These are phyloP conservation scores for Kernera saxatilis DNA, from an alignment of 345 rosid genomes.

Conservation along the genomic window DNA sequence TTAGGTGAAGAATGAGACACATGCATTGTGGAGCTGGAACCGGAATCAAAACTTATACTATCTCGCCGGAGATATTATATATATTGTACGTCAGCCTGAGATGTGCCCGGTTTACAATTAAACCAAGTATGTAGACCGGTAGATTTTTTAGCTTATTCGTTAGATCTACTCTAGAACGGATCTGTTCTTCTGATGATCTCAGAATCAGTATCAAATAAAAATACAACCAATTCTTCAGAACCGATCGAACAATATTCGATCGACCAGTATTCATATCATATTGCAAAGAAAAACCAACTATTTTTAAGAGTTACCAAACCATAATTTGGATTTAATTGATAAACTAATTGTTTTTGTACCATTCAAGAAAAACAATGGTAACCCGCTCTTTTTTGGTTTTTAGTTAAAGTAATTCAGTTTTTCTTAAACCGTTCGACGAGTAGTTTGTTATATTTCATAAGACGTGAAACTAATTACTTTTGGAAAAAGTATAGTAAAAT, in stretches of 20 bases:
- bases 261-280: too few relatives aligned
- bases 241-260: too few relatives aligned
- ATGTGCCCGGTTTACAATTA: slow-evolving; percentile 29
- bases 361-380: too few relatives aligned
- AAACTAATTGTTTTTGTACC: too few relatives aligned
- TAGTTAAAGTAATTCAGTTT: background rate
- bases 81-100: slow-evolving; percentile 67
- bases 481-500: background rate
- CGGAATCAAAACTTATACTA: slow-evolving; percentile 55
- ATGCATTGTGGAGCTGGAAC: slow-evolving; percentile 87
- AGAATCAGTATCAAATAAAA: too few relatives aligned
- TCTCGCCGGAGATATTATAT: slow-evolving; percentile 47
- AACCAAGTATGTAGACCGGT: slow-evolving; percentile 22
- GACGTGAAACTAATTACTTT: background rate
- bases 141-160: background rate
- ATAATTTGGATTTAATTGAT: too few relatives aligned
- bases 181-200: too few relatives aligned
- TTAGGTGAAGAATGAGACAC: slow-evolving; percentile 78
- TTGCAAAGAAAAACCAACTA: too few relatives aligned
- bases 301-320: too few relatives aligned
- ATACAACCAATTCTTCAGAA: too few relatives aligned
- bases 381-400: too few relatives aligned
- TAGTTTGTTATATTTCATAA: background rate
- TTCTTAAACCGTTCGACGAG: background rate
- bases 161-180: background rate